Evolutionary conservation across 805 yeast genomes (phyloP), one percentile per base, ranked within the genome.

Genomic region (Helenozyma baotianmanensis): DNA sequence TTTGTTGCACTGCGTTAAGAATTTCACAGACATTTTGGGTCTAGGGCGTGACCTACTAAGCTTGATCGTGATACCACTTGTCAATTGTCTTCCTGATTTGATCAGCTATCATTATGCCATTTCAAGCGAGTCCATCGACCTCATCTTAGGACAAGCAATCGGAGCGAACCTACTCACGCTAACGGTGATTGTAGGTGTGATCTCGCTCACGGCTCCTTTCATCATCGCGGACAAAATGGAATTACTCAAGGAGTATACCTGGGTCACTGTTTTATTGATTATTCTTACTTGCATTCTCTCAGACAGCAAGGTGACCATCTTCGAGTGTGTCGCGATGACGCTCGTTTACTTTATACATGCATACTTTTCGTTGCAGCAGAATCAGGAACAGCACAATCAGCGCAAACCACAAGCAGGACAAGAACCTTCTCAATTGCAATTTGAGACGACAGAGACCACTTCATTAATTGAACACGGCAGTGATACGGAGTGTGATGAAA

Each of bases 81-180:
- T 62, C 15, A 64, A 64, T 38, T 56, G 65, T 3, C 43, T 56
- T 9, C 68, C 68, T 9, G 71, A 64, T 40, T 45, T 64, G 14
- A 39, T 63, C 13, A 62, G 58, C 33, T 62, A 62, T 43, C 53
- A 59, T 30, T 45, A 56, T 18, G 50, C 61, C 6, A 42, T 64
- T 13, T 37, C 43, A 12, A 39, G 54, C 7, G 45, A 53, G 13
- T 51, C 64, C 2, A 39, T 54, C 1, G 66, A 62, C 23, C 39
- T 64, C 14, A 60, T 62, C 3, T 35, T 64, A 19, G 70, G 70
- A 3, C 69, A 64, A 37, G 39, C 62, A 6, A 47, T 62, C 5
- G 70, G 71, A 1, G 55, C 65, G 3, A 53, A 51, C 9, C 35
- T 59, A 2, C 55, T 64, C 9, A 51, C 58, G 25, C 52, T 62